These are phyloP conservation scores for Cnidoscolus chayamansa DNA, from an alignment of 441 rosid species.

Conservation along the genomic window DNA sequence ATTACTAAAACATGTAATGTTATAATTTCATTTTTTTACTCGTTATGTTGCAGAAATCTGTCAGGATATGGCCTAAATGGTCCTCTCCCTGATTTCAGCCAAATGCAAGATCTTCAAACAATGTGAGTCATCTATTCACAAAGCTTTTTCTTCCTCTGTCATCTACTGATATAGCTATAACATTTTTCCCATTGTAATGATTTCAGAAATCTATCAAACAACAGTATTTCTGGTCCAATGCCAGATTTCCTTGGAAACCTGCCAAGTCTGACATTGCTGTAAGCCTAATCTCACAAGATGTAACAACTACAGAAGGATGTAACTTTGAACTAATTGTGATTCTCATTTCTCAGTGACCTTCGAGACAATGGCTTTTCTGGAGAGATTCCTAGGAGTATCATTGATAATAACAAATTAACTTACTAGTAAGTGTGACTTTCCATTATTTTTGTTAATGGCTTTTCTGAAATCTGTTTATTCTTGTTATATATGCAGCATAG, in stretches of 20 bases:
- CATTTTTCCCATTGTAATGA: background rate
- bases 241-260: conserved; percentile 17
- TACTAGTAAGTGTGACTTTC: conserved; percentile 5
- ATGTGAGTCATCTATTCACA: background rate
- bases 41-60: background rate
- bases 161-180: background rate
- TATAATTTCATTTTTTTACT: background rate
- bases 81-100: background rate
- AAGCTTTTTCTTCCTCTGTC: background rate
- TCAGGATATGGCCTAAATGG: background rate
- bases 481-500: background rate
- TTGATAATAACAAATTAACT: background rate
- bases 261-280: conserved; percentile 1
- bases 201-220: conserved; percentile 9
- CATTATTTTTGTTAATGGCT: background rate
- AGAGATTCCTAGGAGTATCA: background rate
- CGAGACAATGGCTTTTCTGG: conserved; percentile 10
- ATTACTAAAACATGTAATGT: background rate
- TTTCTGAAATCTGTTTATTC: background rate
- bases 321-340: background rate
- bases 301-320: background rate
- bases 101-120: background rate
- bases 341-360: conserved; percentile 3
- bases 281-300: background rate
- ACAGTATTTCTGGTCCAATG: background rate